Conservation (phyloP, 345 rosid species). For the Clausena lansium region DNA sequence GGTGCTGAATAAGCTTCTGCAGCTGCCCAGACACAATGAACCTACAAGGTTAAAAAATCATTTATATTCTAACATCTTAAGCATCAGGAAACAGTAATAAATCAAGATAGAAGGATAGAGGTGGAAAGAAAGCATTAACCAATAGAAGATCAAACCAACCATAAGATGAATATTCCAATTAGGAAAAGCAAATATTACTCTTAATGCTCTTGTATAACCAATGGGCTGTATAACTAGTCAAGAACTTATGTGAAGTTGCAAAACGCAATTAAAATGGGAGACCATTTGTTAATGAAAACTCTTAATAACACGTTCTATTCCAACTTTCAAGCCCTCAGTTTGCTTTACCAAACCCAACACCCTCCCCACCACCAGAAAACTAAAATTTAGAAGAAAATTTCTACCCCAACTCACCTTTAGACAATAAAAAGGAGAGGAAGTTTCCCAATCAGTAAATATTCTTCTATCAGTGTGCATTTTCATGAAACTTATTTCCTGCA, state of each 20-base stretch:
- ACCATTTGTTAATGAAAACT: neutral
- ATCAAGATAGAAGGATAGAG: neutral
- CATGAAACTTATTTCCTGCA: neutral
- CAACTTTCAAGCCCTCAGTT: neutral
- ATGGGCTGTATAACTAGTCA: neutral
- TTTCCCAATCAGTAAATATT: neutral
- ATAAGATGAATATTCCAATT: neutral
- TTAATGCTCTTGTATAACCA: neutral
- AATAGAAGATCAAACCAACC: neutral
- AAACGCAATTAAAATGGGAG: neutral
- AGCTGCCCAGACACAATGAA: conserved; percentile 99
- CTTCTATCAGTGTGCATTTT: neutral
- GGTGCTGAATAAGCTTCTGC: conserved; percentile 99
- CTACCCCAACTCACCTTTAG: neutral
- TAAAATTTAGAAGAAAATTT: too few relatives aligned
- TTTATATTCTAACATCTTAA: conserved; percentile 9
- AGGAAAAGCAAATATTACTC: neutral
- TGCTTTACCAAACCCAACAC: neutral
- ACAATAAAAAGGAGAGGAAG: neutral
- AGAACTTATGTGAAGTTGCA: neutral
- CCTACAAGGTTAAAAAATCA: conserved; percentile 42
- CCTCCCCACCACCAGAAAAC: neutral
- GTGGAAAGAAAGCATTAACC: conserved; percentile 2
- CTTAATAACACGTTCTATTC: neutral
- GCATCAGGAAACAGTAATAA: neutral